Conservation (phyloP, 768 basidiomycete genomes). For the Suillus occidentalis region DNA sequence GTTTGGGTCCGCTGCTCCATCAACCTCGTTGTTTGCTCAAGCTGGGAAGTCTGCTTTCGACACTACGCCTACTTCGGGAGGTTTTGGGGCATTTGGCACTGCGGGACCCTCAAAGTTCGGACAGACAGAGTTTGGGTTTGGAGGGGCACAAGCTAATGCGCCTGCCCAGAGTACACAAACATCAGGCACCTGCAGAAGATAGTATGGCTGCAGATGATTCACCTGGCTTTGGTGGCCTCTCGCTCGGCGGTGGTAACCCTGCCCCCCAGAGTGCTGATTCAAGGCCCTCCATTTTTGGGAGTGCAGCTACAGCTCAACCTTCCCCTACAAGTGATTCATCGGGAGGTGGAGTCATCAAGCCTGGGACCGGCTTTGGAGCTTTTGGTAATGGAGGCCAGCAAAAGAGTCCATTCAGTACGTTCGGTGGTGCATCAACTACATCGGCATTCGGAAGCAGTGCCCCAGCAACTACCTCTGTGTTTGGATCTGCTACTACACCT, state of each 20-base stretch:
- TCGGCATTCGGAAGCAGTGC: conserved; percentile 16
- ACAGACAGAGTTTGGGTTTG: conserved; percentile 25
- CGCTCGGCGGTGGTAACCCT: conserved; percentile 28
- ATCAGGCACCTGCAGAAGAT: conserved; percentile 23
- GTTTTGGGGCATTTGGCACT: conserved; percentile 36
- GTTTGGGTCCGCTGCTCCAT: conserved; percentile 8
- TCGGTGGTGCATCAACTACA: conserved; percentile 9
- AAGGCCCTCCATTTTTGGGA: conserved; percentile 35
- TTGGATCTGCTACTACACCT: conserved; percentile 14
- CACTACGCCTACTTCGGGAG: conserved; percentile 20
- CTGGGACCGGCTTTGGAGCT: conserved; percentile 36
- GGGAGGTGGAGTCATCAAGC: conserved; percentile 29
- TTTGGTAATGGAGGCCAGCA: conserved; percentile 23
- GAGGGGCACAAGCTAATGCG: conserved; percentile 14
- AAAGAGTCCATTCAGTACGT: conserved; percentile 26
- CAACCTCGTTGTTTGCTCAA: conserved; percentile 23
- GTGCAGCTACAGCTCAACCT: conserved; percentile 12
- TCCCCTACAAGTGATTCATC: conserved; percentile 13
- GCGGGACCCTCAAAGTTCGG: conserved; percentile 34
- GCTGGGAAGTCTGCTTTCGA: conserved; percentile 21
- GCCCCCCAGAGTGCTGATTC: conserved; percentile 23
- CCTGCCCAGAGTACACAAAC: background rate
- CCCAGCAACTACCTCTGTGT: conserved; percentile 14
- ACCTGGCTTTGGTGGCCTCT: conserved; percentile 32
- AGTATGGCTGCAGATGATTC: conserved; percentile 34